These are phyloP conservation scores for Neltuma alba DNA, from an alignment of 306 rosid species.

Conservation along the genomic window DNA sequence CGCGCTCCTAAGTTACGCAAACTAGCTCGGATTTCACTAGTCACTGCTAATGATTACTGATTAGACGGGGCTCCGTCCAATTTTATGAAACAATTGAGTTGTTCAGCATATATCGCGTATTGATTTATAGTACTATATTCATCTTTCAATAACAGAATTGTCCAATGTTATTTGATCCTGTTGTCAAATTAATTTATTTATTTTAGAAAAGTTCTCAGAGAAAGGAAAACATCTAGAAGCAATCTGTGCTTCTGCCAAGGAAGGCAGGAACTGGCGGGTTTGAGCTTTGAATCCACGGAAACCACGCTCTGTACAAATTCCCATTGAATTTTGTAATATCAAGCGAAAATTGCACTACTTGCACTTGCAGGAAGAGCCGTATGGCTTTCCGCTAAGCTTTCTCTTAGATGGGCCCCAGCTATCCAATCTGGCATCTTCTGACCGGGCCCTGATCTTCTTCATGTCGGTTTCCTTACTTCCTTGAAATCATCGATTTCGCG, in stretches of 20 bases:
- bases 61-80: neutral
- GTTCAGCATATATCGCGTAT: too few species aligned
- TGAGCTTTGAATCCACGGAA: neutral
- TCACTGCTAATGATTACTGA: neutral
- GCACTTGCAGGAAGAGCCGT: neutral
- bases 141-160: neutral
- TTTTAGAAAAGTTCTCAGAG: neutral
- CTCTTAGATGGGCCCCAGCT: constrained; percentile 5
- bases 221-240: too few species aligned
- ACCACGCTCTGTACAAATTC: neutral
- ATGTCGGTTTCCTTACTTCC: neutral
- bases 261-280: neutral
- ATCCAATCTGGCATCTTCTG: neutral
- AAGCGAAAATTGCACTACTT: neutral
- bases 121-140: too few species aligned
- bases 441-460: neutral
- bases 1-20: neutral
- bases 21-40: neutral
- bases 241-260: too few species aligned
- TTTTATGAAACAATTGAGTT: neutral
- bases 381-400: neutral
- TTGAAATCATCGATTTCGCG: neutral
- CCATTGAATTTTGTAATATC: neutral
- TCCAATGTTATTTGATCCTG: neutral
- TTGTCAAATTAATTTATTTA: neutral